Percentiles rank a stretch among this genome's conserved stretches.
Conservation (phyloP, 2,329 filamentous ascomycete species). For the Malbranchea zuffiana region DNA sequence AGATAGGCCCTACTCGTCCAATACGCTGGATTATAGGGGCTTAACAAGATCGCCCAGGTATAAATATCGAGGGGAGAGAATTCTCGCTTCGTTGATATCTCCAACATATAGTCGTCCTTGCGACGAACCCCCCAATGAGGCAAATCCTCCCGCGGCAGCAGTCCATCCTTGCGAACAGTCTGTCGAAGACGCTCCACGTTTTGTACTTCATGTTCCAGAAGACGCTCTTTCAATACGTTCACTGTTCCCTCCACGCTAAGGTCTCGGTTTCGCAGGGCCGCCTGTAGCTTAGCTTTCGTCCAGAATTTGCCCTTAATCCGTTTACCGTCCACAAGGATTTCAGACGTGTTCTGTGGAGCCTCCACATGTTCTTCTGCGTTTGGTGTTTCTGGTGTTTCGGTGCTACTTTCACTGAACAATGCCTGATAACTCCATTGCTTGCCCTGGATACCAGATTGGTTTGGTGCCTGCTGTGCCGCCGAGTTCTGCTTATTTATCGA, state of each 20-base stretch:
- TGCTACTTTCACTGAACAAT: too few species aligned
- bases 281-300: constrained; percentile 13
- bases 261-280: constrained; percentile 15
- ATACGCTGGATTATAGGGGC: constrained; percentile 30
- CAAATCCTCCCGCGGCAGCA: constrained; percentile 20
- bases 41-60: constrained; percentile 26
- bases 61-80: constrained; percentile 27
- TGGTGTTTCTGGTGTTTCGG: too few species aligned
- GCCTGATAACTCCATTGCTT: too few species aligned
- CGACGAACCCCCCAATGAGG: constrained; percentile 21
- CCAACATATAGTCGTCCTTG: constrained; percentile 14
- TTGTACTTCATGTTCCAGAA: constrained; percentile 17
- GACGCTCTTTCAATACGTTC: constrained; percentile 16
- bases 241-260: constrained; percentile 11
- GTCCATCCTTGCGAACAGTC: constrained; percentile 11
- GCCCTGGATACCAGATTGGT: too few species aligned
- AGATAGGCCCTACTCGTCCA: constrained; percentile 29
- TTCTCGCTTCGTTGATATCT: constrained; percentile 11
- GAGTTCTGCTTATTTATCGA: constrained; percentile 10
- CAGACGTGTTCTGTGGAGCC: neutral
- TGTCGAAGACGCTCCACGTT: neutral
- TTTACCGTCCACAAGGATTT: too few species aligned
- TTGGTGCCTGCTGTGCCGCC: too few species aligned
- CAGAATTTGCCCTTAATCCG: too few species aligned
- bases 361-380: neutral